Evolutionary conservation across 345 rosid genomes (phyloP).

Genomic region (Triadica sebifera): DNA sequence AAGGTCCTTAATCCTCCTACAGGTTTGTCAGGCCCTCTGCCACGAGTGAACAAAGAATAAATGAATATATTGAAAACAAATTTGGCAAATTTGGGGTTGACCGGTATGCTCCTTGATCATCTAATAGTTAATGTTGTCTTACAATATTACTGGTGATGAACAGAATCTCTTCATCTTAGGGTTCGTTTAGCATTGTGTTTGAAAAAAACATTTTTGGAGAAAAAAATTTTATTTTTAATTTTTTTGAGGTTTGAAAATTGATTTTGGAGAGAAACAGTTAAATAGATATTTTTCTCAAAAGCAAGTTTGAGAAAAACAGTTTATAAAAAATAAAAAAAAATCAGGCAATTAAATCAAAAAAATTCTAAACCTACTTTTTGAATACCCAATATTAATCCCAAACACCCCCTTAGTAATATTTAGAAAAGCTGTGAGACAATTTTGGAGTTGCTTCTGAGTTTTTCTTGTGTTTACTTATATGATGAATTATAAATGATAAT

Average conservation of each 20-base stretch:
- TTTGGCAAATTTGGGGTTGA: conserved; percentile 90
- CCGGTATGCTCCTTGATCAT: conserved; percentile 48
- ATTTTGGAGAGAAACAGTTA: no score
- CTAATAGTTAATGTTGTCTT: not conserved
- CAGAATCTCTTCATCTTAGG: not conserved
- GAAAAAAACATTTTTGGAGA: no score
- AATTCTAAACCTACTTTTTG: no score
- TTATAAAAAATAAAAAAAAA: no score
- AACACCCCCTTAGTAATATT: no score
- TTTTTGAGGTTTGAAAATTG: no score
- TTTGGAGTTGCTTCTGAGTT: not conserved
- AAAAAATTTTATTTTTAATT: no score
- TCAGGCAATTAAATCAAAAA: no score
- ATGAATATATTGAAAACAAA: conserved; percentile 74
- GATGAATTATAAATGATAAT: not conserved
- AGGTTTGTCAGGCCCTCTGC: conserved; percentile 88
- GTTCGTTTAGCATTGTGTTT: no score
- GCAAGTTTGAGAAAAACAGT: no score
- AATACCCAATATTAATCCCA: no score
- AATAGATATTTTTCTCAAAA: no score
- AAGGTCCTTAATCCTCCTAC: conserved; percentile 8
- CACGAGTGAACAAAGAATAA: conserved; percentile 69
- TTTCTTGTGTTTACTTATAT: not conserved
- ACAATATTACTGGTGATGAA: not conserved
- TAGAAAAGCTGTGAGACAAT: not conserved